Evolutionary conservation across 805 yeast species (phyloP).

Genomic region (Kregervanrija pseudodelftensis): DNA sequence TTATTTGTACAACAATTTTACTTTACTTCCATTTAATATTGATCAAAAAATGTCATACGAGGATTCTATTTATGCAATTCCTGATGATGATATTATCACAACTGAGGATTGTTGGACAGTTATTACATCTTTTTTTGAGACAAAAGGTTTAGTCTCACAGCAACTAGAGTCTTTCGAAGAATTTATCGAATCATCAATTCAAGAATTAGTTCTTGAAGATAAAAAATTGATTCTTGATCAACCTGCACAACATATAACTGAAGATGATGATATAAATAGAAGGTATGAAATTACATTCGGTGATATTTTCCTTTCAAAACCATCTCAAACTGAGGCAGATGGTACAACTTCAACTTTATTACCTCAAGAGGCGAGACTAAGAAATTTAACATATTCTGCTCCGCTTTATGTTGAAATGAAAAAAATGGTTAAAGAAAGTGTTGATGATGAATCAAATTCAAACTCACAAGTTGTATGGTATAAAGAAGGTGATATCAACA

Average conservation of each 20-base stretch:
- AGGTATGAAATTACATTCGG: slow-evolving; percentile 97
- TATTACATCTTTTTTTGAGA: slow-evolving; percentile 90
- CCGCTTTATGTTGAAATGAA: slow-evolving; percentile 95
- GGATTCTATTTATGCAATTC: slow-evolving; percentile 15
- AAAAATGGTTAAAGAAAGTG: slow-evolving; percentile 77
- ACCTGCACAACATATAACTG: slow-evolving; percentile 95
- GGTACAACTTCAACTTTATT: slow-evolving; percentile 99
- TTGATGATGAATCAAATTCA: slow-evolving; percentile 56
- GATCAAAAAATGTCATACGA: too few species aligned
- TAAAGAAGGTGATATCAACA: slow-evolving; percentile 43
- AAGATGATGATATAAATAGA: slow-evolving; percentile 81
- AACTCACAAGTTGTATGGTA: slow-evolving; percentile 55
- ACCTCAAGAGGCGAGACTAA: slow-evolving; percentile 96
- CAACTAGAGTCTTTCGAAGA: slow-evolving; percentile 98
- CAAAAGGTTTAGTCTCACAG: slow-evolving; percentile 95
- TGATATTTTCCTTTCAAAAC: slow-evolving; percentile 90
- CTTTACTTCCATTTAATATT: too few species aligned
- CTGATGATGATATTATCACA: slow-evolving; percentile 69
- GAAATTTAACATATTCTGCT: slow-evolving; percentile 93
- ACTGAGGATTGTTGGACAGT: slow-evolving; percentile 99
- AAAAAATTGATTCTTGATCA: slow-evolving; percentile 90
- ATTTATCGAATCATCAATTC: slow-evolving; percentile 92
- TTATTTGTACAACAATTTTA: too few species aligned
- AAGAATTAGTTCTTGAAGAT: slow-evolving; percentile 95
- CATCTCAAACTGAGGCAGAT: slow-evolving; percentile 98